A percentile compares a stretch with the other conserved stretches of the same genome.
phyloP scores from a whole-genome alignment of 2,329 filamentous ascomycete species.

The Monosporascus sp. region DNA sequence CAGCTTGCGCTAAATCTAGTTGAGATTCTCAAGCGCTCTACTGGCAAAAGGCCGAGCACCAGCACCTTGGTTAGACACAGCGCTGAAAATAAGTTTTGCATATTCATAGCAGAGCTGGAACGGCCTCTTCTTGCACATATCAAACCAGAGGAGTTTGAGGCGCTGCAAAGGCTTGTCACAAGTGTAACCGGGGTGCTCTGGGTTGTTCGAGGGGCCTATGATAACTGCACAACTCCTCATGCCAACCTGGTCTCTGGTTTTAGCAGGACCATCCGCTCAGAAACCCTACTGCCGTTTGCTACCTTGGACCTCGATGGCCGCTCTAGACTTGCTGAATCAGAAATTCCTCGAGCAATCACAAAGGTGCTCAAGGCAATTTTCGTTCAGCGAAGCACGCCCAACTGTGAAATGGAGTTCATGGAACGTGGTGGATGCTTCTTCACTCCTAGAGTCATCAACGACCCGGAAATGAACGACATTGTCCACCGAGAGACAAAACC shows the following conservation, averaged over 20 bases:
- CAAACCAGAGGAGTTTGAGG: slow-evolving; percentile 31
- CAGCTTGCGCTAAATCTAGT: slow-evolving; percentile 29
- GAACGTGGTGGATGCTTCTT: slow-evolving; percentile 33
- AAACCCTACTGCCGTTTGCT: slow-evolving; percentile 27
- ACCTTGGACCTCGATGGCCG: slow-evolving; percentile 27
- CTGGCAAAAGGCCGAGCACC: slow-evolving; percentile 27
- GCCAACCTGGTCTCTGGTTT: slow-evolving; percentile 29
- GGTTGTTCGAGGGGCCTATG: slow-evolving; percentile 30
- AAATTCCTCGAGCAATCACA: slow-evolving; percentile 18
- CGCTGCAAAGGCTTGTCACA: slow-evolving; percentile 24
- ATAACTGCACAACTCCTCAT: slow-evolving; percentile 25
- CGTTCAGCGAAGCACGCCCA: slow-evolving; percentile 22
- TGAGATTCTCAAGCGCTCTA: slow-evolving; percentile 26
- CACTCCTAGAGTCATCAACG: slow-evolving; percentile 34
- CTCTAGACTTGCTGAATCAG: slow-evolving; percentile 11
- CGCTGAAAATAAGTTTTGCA: slow-evolving; percentile 31
- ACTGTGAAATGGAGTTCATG: slow-evolving; percentile 38
- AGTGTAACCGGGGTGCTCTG: slow-evolving; percentile 29
- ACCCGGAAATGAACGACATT: slow-evolving; percentile 35
- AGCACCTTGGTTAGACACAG: slow-evolving; percentile 25
- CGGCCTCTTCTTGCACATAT: slow-evolving; percentile 36
- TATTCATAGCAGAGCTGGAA: slow-evolving; percentile 41
- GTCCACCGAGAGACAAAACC: slow-evolving; percentile 38
- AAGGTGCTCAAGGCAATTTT: slow-evolving; percentile 34
- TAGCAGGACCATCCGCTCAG: slow-evolving; percentile 28